Evolutionary conservation across 768 basidiomycete species (phyloP), one percentile per base, ranked within the genome.

Genomic region (Hygrocybe coccinea): DNA sequence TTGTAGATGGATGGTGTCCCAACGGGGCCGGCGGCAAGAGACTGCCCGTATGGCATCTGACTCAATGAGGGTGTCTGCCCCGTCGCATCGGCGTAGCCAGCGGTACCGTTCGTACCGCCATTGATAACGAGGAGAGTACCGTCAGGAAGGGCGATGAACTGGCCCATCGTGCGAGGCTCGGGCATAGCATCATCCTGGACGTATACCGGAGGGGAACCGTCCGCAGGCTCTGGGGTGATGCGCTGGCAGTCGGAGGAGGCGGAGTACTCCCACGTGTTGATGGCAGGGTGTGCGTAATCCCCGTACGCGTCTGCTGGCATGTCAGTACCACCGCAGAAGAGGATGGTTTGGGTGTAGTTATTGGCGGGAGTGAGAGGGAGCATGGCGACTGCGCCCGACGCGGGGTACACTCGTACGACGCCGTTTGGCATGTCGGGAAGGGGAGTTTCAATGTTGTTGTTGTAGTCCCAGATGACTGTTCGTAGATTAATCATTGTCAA

Each of bases 361-460:
- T 95, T 97, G 22, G 79, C 87, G 3, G 89, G 87, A 1, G 91
- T 95, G n/a, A 98, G 78, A 5, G 95, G 95, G 0, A 98, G 79
- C 88, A 98, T 91, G 37, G 88, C 88, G 3, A 80, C 80, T 0
- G 87, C 95, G 29, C 90, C 92, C 5, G 92, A 92, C 0, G 88
- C 95, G 10, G 93, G 93, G 65, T 95, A 95, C 2, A 91, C 88
- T 24, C 92, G 86, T 22, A 81, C 83, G 43, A 95, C 83, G 35
- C 76, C 72, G 29, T 76, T 74, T 0, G 89, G 89, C 88, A 90
- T 91, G 60, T 79, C 71, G 4, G 89, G 89, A 8, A 91, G 77
- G 2, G 74, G 72, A 0, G 76, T 83, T 65, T 90, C 87, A 2
- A 67, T 52, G 64, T 89, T 89, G 21, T 66, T 69, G 4, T 70